A percentile compares a stretch with the other conserved stretches of the same genome.
phyloP scores from a whole-genome alignment of 1,139 yeast genomes.

The Saccharomyces hybrid region DNA sequence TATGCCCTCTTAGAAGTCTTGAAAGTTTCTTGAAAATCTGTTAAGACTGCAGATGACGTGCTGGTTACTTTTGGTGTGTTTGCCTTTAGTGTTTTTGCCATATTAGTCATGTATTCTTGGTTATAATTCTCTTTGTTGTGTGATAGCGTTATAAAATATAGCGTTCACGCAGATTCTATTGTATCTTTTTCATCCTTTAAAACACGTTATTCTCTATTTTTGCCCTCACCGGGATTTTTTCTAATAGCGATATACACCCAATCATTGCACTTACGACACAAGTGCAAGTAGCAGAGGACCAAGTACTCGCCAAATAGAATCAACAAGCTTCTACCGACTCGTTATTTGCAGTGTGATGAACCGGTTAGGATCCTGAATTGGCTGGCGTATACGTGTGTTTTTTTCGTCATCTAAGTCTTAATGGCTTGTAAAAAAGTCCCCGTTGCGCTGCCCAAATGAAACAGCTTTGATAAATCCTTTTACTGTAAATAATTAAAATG shows the following conservation, averaged over 20 bases:
- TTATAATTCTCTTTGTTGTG: neutral
- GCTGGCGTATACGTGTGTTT: neutral
- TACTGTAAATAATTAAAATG: neutral
- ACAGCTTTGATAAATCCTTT: neutral
- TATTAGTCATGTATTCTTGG: neutral
- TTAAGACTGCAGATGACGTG: conserved; percentile 10
- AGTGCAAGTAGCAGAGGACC: neutral
- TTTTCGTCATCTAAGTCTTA: neutral
- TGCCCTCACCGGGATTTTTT: neutral
- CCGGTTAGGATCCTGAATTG: neutral
- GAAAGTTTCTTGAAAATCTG: conserved; percentile 45
- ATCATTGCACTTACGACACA: neutral
- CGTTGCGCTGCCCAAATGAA: neutral
- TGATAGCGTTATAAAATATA: neutral
- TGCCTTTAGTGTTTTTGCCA: neutral
- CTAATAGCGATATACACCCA: neutral
- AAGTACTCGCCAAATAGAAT: neutral
- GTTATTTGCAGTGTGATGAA: neutral
- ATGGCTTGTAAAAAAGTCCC: neutral
- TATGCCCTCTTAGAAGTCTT: conserved; percentile 44
- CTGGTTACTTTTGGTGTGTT: neutral
- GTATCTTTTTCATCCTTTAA: neutral
- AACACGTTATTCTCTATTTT: neutral
- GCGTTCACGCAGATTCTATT: neutral
- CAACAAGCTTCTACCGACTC: neutral